Evolutionary conservation across 2,329 filamentous ascomycete species (phyloP).

Genomic region (Trichophyton rubrum): DNA sequence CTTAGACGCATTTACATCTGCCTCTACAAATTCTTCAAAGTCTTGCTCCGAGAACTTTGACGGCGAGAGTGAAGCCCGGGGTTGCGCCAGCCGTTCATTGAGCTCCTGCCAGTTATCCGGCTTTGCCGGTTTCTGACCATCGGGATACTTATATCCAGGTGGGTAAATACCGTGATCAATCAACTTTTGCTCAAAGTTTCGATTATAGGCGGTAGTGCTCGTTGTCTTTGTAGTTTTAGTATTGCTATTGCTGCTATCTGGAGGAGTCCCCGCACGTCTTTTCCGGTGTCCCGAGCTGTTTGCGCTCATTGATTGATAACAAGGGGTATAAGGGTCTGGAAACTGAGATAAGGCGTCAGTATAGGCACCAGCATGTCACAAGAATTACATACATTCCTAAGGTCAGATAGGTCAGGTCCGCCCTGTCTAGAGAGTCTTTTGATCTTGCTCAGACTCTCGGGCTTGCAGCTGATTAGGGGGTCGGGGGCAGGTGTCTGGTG

Average conservation of each 20-base stretch:
- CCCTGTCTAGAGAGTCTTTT: constrained; percentile 8
- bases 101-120: constrained; percentile 24
- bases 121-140: constrained; percentile 17
- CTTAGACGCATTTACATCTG: constrained; percentile 20
- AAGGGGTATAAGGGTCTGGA: background rate
- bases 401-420: constrained; percentile 11
- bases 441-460: background rate
- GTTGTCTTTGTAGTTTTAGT: constrained; percentile 7
- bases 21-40: constrained; percentile 21
- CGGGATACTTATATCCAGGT: constrained; percentile 15
- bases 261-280: background rate
- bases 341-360: background rate
- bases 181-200: constrained; percentile 28
- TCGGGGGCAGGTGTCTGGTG: constrained; percentile 1
- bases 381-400: constrained; percentile 12
- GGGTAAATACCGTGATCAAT: constrained; percentile 25
- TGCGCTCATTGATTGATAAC: background rate
- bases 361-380: background rate
- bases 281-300: background rate
- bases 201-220: constrained; percentile 18
- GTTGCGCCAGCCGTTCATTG: constrained; percentile 17
- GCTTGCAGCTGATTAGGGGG: background rate
- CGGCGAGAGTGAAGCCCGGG: constrained; percentile 26
- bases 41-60: constrained; percentile 22
- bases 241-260: background rate